Percentiles rank a stretch among this genome's conserved stretches.
phyloP scores from a whole-genome alignment of 768 basidiomycete species.

The Collybia mongolica region DNA sequence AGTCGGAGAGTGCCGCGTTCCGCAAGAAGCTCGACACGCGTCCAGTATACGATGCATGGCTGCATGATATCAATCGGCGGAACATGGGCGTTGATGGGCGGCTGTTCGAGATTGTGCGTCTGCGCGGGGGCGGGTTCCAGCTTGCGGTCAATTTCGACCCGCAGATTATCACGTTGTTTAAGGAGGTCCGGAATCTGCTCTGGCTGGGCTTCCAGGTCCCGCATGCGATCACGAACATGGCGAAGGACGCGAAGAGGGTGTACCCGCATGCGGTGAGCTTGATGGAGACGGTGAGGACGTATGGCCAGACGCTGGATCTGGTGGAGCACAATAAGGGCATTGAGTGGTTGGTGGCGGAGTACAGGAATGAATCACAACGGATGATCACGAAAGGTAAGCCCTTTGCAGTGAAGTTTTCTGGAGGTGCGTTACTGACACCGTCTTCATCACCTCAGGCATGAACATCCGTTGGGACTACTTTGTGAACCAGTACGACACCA shows the following conservation, averaged over 20 bases:
- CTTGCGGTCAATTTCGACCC: slow-evolving; percentile 97
- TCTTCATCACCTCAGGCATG: slow-evolving; percentile 64
- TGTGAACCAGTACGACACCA: slow-evolving; percentile 89
- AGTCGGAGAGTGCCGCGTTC: slow-evolving; percentile 88
- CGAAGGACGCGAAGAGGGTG: slow-evolving; percentile 97
- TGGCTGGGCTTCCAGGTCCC: slow-evolving; percentile 97
- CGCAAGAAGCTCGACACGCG: slow-evolving; percentile 94
- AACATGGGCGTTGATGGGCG: slow-evolving; percentile 91
- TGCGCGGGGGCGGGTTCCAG: slow-evolving; percentile 75
- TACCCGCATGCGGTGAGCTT: slow-evolving; percentile 97
- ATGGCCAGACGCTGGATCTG: slow-evolving; percentile 91
- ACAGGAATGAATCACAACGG: slow-evolving; percentile 87
- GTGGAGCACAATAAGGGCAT: slow-evolving; percentile 90
- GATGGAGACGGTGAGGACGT: slow-evolving; percentile 99
- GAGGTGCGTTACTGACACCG: not conserved
- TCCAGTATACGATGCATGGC: slow-evolving; percentile 95
- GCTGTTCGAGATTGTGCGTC: slow-evolving; percentile 85
- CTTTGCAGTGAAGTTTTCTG: not conserved
- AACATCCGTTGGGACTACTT: slow-evolving; percentile 96
- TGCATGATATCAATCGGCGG: slow-evolving; percentile 90
- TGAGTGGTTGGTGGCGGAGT: slow-evolving; percentile 93
- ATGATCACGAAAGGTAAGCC: slow-evolving; percentile 85
- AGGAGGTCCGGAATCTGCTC: slow-evolving; percentile 93
- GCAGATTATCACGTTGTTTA: slow-evolving; percentile 97
- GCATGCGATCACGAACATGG: slow-evolving; percentile 92